phyloP scores from a whole-genome alignment of 345 rosid genomes.

The Ceriops zippeliana region DNA sequence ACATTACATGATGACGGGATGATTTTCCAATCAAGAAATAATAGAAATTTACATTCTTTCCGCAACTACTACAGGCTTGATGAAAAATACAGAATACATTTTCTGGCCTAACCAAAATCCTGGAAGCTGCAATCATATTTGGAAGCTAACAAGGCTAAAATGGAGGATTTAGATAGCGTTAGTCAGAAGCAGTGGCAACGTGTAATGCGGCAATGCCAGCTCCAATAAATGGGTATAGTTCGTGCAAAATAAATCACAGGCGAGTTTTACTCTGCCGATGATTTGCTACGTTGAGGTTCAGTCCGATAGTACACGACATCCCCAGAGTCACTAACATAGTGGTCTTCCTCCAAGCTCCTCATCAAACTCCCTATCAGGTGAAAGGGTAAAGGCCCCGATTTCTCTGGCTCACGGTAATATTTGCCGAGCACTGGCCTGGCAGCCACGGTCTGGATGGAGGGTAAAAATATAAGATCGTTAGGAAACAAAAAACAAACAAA shows the following conservation, averaged over 20 bases:
- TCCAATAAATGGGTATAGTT: not conserved
- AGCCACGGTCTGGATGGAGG: slow-evolving; percentile 49
- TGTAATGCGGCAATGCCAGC: not conserved
- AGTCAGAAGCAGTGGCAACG: not conserved
- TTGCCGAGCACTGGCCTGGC: slow-evolving; percentile 70
- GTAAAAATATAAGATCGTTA: not conserved
- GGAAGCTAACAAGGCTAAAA: too few relatives aligned
- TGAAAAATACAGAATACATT: too few relatives aligned
- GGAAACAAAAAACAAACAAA: not conserved
- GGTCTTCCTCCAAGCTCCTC: slow-evolving; percentile 56
- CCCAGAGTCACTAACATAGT: slow-evolving; percentile 70
- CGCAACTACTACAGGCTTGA: too few relatives aligned
- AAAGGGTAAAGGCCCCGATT: slow-evolving; percentile 57
- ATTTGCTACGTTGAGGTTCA: slow-evolving; percentile 37
- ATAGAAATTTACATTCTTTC: too few relatives aligned
- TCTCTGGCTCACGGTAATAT: slow-evolving; percentile 74
- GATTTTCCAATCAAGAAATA: too few relatives aligned
- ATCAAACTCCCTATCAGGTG: slow-evolving; percentile 55
- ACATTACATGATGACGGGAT: too few relatives aligned
- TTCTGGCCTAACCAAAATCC: too few relatives aligned
- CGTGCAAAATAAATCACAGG: not conserved
- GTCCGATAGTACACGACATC: slow-evolving; percentile 70
- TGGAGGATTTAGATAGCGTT: too few relatives aligned
- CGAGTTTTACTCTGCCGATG: not conserved
- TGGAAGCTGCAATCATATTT: too few relatives aligned